Conservation (phyloP, 495 filamentous ascomycete species). For the Penicilliopsis zonata region DNA sequence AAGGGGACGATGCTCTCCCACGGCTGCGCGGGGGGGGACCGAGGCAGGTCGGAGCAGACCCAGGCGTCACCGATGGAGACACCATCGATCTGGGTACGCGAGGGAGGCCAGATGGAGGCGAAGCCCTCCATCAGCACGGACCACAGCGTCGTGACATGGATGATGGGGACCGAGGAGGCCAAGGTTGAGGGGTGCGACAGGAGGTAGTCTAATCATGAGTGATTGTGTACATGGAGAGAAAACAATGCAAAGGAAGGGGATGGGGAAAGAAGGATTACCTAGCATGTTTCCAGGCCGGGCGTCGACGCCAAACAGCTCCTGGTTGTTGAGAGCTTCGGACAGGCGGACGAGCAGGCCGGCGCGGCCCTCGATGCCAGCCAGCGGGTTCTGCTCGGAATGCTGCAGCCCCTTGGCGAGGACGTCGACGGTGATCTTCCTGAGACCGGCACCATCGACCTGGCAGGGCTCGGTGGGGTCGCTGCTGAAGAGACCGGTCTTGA, state of each 20-base stretch:
- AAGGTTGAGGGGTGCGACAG: conserved; percentile 83
- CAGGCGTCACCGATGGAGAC: conserved; percentile 89
- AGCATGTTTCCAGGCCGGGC: conserved; percentile 90
- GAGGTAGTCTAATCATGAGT: conserved; percentile 59
- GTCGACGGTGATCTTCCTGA: conserved; percentile 64
- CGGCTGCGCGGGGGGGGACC: conserved; percentile 53
- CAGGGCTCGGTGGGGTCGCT: conserved; percentile 68
- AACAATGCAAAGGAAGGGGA: too few relatives aligned
- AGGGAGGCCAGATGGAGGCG: conserved; percentile 76
- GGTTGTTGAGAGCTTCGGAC: conserved; percentile 63
- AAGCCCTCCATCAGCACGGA: conserved; percentile 79
- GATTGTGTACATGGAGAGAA: too few relatives aligned
- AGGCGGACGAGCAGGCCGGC: conserved; percentile 69
- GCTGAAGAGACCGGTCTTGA: conserved; percentile 87
- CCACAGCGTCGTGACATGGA: conserved; percentile 89
- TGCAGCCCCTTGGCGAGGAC: conserved; percentile 72
- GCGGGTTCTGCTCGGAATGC: conserved; percentile 65
- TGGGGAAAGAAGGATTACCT: too few relatives aligned
- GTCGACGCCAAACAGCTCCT: conserved; percentile 75
- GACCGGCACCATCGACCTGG: conserved; percentile 76
- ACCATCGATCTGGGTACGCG: conserved; percentile 79
- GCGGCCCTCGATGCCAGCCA: conserved; percentile 81
- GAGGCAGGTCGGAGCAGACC: conserved; percentile 75
- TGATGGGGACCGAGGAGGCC: conserved; percentile 74
- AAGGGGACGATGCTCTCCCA: conserved; percentile 94